Evolutionary conservation across 345 rosid genomes (phyloP).

Genomic region (Kandelia obovata): DNA sequence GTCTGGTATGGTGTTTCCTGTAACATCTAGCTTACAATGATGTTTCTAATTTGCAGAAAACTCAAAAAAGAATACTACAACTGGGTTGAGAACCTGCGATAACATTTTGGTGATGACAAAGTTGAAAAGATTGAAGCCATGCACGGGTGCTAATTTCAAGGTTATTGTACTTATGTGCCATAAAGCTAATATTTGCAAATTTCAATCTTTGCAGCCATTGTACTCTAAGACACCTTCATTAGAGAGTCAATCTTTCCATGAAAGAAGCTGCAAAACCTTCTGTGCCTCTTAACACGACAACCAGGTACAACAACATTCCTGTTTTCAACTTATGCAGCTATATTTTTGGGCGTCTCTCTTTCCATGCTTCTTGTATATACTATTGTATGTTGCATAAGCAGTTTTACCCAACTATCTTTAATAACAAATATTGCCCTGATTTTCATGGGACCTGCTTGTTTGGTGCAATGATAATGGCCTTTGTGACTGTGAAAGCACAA

Average conservation of each 20-base stretch:
- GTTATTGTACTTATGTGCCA: neutral
- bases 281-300: slow-evolving; percentile 36
- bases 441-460: too few relatives aligned
- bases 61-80: slow-evolving; percentile 70
- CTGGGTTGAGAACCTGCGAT: slow-evolving; percentile 88
- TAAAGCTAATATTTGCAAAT: slow-evolving; percentile 10
- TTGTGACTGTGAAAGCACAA: too few relatives aligned
- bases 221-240: slow-evolving; percentile 85
- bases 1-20: slow-evolving; percentile 3
- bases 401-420: too few relatives aligned
- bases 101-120: slow-evolving; percentile 92
- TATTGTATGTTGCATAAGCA: too few relatives aligned
- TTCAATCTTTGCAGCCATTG: slow-evolving; percentile 51
- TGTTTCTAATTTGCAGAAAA: slow-evolving; percentile 52
- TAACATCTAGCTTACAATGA: slow-evolving; percentile 5
- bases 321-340: neutral
- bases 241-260: slow-evolving; percentile 85
- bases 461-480: too few relatives aligned
- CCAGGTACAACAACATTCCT: slow-evolving; percentile 52
- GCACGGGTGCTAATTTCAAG: neutral
- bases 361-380: too few relatives aligned
- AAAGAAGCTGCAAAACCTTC: slow-evolving; percentile 70
- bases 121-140: slow-evolving; percentile 36
- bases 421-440: too few relatives aligned
- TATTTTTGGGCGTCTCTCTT: neutral